phyloP scores from a whole-genome alignment of 495 filamentous ascomycete species.

The Podospora comata region DNA sequence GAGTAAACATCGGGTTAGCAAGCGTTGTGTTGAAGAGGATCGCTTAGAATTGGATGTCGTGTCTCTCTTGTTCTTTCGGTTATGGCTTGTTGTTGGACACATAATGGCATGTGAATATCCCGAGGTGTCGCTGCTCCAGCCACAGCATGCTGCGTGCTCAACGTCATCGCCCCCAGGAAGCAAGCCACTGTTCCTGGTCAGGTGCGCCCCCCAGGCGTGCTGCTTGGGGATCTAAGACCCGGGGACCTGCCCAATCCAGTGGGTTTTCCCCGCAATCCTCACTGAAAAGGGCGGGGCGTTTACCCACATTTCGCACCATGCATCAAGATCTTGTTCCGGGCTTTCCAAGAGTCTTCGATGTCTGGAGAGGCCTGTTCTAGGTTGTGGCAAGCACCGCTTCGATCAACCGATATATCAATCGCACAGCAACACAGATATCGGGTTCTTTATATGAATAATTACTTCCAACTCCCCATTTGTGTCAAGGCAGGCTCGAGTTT shows the following conservation, averaged over 20 bases:
- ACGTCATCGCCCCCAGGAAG: slow-evolving; percentile 14
- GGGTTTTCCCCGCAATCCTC: slow-evolving; percentile 17
- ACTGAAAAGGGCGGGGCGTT: background rate
- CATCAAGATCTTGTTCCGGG: background rate
- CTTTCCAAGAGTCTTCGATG: background rate
- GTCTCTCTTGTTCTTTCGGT: background rate
- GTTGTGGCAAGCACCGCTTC: background rate
- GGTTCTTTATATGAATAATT: too few relatives aligned
- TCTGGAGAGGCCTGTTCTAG: background rate
- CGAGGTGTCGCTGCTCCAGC: slow-evolving; percentile 19
- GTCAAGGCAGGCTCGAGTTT: background rate
- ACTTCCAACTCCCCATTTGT: too few relatives aligned
- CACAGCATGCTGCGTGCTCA: slow-evolving; percentile 14
- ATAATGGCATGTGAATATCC: slow-evolving; percentile 24
- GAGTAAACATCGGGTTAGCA: background rate
- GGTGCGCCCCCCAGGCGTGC: background rate
- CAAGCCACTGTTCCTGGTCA: slow-evolving; percentile 17
- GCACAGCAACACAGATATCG: background rate
- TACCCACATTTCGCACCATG: slow-evolving; percentile 1
- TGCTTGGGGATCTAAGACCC: background rate
- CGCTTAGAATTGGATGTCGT: background rate
- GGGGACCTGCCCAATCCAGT: slow-evolving; percentile 12
- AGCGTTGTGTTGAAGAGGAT: background rate
- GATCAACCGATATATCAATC: background rate
- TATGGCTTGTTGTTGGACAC: background rate